A percentile compares a stretch with the other conserved stretches of the same genome.
These are phyloP conservation scores for Zymoseptoria tritici DNA, from an alignment of 2,329 filamentous ascomycete genomes.

Conservation along the genomic window DNA sequence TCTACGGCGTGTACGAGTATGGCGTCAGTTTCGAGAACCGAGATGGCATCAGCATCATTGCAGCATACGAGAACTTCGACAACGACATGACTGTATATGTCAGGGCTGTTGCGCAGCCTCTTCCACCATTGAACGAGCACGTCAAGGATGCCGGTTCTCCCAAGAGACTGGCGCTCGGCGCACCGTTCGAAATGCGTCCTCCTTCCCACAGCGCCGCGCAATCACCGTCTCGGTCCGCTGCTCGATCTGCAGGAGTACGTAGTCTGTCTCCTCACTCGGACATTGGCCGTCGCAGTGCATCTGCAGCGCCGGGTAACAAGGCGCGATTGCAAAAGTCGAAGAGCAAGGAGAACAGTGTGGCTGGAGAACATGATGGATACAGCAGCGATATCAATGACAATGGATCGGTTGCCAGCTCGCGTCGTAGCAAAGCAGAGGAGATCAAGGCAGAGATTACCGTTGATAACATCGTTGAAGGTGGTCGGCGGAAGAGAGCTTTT, in stretches of 20 bases:
- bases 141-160: slow-evolving; percentile 34
- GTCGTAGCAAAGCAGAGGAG: slow-evolving; percentile 72
- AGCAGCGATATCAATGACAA: slow-evolving; percentile 81
- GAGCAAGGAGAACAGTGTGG: slow-evolving; percentile 45
- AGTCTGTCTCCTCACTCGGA: slow-evolving; percentile 67
- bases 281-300: slow-evolving; percentile 68
- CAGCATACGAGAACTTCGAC: slow-evolving; percentile 89
- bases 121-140: slow-evolving; percentile 14
- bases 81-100: slow-evolving; percentile 93
- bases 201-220: slow-evolving; percentile 53
- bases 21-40: slow-evolving; percentile 95
- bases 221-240: slow-evolving; percentile 59
- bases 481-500: slow-evolving; percentile 83
- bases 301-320: slow-evolving; percentile 55
- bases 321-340: slow-evolving; percentile 48
- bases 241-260: slow-evolving; percentile 64
- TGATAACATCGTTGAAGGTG: slow-evolving; percentile 96
- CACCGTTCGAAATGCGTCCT: slow-evolving; percentile 58
- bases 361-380: slow-evolving; percentile 63
- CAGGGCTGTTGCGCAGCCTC: slow-evolving; percentile 38
- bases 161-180: slow-evolving; percentile 52
- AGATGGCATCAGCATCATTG: slow-evolving; percentile 82
- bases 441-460: slow-evolving; percentile 95
- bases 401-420: slow-evolving; percentile 62
- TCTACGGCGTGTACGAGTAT: slow-evolving; percentile 86